A percentile compares a stretch with the other conserved stretches of the same genome.
Conservation (phyloP, 2,329 filamentous ascomycete species). For the Lecanoromycetidae sp. region DNA sequence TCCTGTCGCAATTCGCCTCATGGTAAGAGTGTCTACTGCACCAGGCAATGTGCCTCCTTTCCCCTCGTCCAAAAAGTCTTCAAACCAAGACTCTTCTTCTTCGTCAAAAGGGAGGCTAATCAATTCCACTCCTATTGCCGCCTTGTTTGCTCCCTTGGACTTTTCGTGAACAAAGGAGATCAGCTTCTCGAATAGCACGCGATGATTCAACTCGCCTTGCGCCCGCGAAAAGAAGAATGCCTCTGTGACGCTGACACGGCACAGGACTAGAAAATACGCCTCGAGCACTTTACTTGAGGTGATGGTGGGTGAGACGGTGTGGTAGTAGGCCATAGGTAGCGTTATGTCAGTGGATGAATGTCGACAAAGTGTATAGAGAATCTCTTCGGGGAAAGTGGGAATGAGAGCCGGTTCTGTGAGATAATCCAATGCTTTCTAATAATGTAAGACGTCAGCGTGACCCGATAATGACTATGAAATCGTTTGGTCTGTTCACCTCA, state of each 20-base stretch:
- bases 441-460: slow-evolving; percentile 4
- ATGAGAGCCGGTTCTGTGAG: slow-evolving; percentile 68
- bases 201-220: slow-evolving; percentile 49
- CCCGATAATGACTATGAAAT: not conserved
- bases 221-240: slow-evolving; percentile 61
- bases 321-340: slow-evolving; percentile 65
- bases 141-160: slow-evolving; percentile 29
- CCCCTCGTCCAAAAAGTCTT: slow-evolving; percentile 52
- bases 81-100: slow-evolving; percentile 63
- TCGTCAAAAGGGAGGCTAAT: slow-evolving; percentile 59
- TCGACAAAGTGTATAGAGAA: slow-evolving; percentile 56
- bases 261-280: slow-evolving; percentile 57
- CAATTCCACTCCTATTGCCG: slow-evolving; percentile 53
- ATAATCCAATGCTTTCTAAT: slow-evolving; percentile 55
- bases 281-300: slow-evolving; percentile 49
- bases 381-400: slow-evolving; percentile 73
- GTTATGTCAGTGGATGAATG: slow-evolving; percentile 49
- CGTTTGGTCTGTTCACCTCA: slow-evolving; percentile 32
- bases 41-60: slow-evolving; percentile 52
- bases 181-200: slow-evolving; percentile 54
- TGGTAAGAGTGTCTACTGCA: slow-evolving; percentile 61
- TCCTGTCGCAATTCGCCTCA: slow-evolving; percentile 27
- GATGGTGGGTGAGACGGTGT: slow-evolving; percentile 63
- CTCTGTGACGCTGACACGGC: slow-evolving; percentile 55
- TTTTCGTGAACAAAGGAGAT: slow-evolving; percentile 45